These are phyloP conservation scores for Boletellus ananiceps DNA, from an alignment of 768 basidiomycete genomes.

Conservation along the genomic window DNA sequence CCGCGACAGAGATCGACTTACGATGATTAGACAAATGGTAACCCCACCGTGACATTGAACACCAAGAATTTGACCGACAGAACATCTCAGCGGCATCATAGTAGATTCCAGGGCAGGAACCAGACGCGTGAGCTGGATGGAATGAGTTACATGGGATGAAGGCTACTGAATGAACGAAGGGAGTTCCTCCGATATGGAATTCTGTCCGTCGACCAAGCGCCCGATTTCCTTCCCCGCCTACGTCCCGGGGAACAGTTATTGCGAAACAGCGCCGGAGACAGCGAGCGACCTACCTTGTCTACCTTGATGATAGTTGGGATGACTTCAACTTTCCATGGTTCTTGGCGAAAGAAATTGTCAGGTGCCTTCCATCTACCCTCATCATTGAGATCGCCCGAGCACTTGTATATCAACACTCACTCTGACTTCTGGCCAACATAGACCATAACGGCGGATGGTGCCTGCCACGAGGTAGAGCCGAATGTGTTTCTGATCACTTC, in stretches of 20 bases:
- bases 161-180: conserved; percentile 17
- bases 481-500: conserved; percentile 50
- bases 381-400: neutral
- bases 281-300: conserved; percentile 43
- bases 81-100: neutral
- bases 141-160: neutral
- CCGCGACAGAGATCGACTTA: no score
- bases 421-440: conserved; percentile 63
- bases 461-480: conserved; percentile 27
- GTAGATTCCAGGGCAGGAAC: neutral
- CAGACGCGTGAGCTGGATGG: conserved; percentile 3
- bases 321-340: conserved; percentile 54
- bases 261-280: neutral
- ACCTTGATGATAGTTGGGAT: conserved; percentile 68
- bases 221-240: conserved; percentile 27
- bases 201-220: conserved; percentile 27
- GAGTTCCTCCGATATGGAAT: conserved; percentile 22
- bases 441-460: conserved; percentile 54
- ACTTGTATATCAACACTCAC: conserved; percentile 38
- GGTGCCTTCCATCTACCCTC: conserved; percentile 59
- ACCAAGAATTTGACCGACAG: no score
- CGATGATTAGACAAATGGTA: no score
- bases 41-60: no score
- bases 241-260: neutral
- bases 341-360: conserved; percentile 53